These are phyloP conservation scores for Starmerella vitae DNA, from an alignment of 805 yeast species.

Conservation along the genomic window DNA sequence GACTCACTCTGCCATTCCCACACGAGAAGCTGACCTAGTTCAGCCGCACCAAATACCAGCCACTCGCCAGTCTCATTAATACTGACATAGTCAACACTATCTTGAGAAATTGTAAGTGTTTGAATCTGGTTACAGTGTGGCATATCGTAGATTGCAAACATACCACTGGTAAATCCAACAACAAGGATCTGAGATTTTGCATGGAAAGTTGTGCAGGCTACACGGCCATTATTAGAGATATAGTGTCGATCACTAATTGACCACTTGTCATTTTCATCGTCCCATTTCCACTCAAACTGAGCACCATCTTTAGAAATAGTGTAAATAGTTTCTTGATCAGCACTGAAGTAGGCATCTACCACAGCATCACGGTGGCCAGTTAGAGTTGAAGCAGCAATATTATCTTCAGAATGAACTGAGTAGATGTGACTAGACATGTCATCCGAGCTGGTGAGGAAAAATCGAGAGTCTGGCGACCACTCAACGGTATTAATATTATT, in stretches of 20 bases:
- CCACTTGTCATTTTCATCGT: constrained; percentile 43
- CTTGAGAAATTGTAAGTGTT: constrained; percentile 82
- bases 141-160: constrained; percentile 78
- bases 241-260: constrained; percentile 65
- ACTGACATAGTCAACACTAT: constrained; percentile 68
- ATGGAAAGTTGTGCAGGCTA: constrained; percentile 77
- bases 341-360: constrained; percentile 70
- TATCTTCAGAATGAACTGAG: constrained; percentile 58
- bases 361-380: constrained; percentile 91
- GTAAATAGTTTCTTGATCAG: constrained; percentile 78
- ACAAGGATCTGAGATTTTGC: constrained; percentile 55
- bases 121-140: constrained; percentile 40
- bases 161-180: constrained; percentile 82
- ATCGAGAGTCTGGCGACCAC: constrained; percentile 88
- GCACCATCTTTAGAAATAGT: constrained; percentile 95
- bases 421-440: constrained; percentile 81
- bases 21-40: constrained; percentile 83
- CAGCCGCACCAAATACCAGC: constrained; percentile 88
- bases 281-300: constrained; percentile 77
- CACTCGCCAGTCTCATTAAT: constrained; percentile 85
- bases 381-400: constrained; percentile 65
- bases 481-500: constrained; percentile 62
- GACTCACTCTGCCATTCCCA: constrained; percentile 99
- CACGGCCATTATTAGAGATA: constrained; percentile 54
- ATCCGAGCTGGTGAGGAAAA: constrained; percentile 70